Base-by-base conservation (phyloP, 2,329 filamentous ascomycete species). In the Fusarium abutilonis region DNA sequence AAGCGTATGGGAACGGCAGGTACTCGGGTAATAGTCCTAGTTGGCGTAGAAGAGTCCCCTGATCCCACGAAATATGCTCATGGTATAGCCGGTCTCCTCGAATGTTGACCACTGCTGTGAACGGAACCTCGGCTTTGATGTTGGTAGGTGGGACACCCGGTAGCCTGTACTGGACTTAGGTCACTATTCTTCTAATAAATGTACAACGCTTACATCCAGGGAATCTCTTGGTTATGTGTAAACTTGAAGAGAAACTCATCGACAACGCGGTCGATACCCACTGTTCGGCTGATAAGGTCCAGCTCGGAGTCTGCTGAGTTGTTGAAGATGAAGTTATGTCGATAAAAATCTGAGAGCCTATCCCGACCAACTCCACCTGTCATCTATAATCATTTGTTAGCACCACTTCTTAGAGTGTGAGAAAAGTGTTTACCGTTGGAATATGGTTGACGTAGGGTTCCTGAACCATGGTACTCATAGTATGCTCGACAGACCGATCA, bases 371-470 rank as follows among this genome's bases (percentile, higher is more conserved):
- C 82, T 0, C 90, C 90, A 3, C 90, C 90, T 0, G 87, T 88
- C 65, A 87, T 71, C 78, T 82, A 14, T 2, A 21, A 21, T 3
- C 0, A 7, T 13, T 6, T 6, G 17, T 44, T 6, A 50, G 21
- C 3, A 6, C 1, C 1, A 8, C 6, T 0, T 3, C 3, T 1
- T 3, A 0, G 4, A 2, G 0, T 0, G 3, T 9, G 13, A 8
- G 11, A 1, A 2, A 14, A 62, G 79, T 3, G 4, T 46, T 78
- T 69, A 87, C 80, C 0, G 89, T 92, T 0, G 90, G 87, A 6
- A 92, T 80, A 71, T 93, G 89, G 70, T 93, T 93, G 2, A 93
- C 90, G 67, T 93, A 92, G 3, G 90, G 90, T 72, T 92, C 86
- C 45, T 87, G 81, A 2, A 92, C 89, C 90, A 93, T 93, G 0